phyloP scores from a whole-genome alignment of 2,329 filamentous ascomycete species.

The Botryotinia convoluta region DNA sequence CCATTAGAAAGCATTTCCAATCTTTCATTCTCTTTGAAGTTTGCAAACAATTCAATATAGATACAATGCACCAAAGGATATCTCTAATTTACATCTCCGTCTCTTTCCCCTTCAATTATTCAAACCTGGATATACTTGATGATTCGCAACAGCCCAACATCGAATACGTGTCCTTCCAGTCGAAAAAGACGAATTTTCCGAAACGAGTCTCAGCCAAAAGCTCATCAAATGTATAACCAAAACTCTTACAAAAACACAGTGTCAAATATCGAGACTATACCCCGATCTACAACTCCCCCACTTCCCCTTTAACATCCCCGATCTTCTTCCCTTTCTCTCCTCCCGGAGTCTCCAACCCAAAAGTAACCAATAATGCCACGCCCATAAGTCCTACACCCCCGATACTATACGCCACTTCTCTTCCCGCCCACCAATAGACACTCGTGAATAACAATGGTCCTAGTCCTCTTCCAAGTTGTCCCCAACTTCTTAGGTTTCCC shows the following conservation, averaged over 20 bases:
- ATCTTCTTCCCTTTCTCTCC: slow-evolving; percentile 33
- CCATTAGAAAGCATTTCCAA: neutral
- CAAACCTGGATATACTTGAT: neutral
- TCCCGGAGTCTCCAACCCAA: slow-evolving; percentile 55
- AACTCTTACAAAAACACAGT: neutral
- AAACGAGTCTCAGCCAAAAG: neutral
- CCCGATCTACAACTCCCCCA: slow-evolving; percentile 24
- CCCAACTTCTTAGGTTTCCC: slow-evolving; percentile 76
- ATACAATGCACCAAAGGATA: neutral
- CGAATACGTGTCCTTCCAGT: neutral
- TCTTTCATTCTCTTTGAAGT: neutral
- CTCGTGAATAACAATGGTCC: slow-evolving; percentile 91
- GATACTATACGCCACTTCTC: slow-evolving; percentile 78
- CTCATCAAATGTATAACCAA: neutral
- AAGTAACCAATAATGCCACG: slow-evolving; percentile 70
- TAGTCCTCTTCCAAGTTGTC: slow-evolving; percentile 82
- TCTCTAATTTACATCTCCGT: neutral
- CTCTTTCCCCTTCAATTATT: neutral
- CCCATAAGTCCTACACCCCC: slow-evolving; percentile 77
- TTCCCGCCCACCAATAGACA: slow-evolving; percentile 96
- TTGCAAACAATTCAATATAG: neutral
- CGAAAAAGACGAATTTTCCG: neutral
- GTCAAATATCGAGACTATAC: neutral
- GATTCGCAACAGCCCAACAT: neutral
- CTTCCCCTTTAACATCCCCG: slow-evolving; percentile 25